A percentile compares a stretch with the other conserved stretches of the same genome.
Conservation (phyloP, 2,329 filamentous ascomycete species). For the Pyrenophora teres region DNA sequence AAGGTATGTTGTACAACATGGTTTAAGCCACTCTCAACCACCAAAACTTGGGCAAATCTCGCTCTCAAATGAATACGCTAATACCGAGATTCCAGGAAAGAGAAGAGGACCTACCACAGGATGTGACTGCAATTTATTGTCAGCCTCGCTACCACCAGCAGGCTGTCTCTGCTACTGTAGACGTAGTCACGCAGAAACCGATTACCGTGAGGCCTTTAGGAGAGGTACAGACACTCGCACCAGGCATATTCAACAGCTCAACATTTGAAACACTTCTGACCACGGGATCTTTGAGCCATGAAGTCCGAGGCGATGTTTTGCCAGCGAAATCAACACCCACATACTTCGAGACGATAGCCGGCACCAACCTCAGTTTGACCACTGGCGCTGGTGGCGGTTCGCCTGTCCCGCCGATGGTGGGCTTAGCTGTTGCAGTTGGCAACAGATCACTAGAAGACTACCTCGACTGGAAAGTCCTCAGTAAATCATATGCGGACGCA, state of each 20-base stretch:
- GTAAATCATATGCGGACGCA: constrained; percentile 45
- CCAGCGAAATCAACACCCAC: too few species aligned
- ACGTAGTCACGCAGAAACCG: constrained; percentile 4
- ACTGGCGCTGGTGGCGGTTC: too few species aligned
- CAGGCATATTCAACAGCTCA: too few species aligned
- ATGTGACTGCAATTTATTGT: constrained; percentile 32
- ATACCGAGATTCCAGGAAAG: constrained; percentile 12
- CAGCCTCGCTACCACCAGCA: constrained; percentile 52
- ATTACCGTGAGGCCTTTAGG: constrained; percentile 20
- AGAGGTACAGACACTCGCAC: constrained; percentile 22
- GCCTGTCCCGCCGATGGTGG: constrained; percentile 31
- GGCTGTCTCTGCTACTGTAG: constrained; percentile 50
- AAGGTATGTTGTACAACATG: too few species aligned
- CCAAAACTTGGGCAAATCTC: too few species aligned
- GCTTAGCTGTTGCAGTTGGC: constrained; percentile 45
- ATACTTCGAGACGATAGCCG: too few species aligned
- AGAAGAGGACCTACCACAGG: constrained; percentile 16
- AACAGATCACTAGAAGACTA: constrained; percentile 37
- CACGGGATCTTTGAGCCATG: too few species aligned
- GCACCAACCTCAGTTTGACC: too few species aligned
- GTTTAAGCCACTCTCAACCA: too few species aligned
- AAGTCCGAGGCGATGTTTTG: too few species aligned
- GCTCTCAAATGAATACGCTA: too few species aligned
- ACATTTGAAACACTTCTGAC: too few species aligned
- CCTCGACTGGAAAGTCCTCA: constrained; percentile 40